Base-by-base conservation (phyloP, 768 basidiomycete species). In the Tephrocybe sp. region DNA sequence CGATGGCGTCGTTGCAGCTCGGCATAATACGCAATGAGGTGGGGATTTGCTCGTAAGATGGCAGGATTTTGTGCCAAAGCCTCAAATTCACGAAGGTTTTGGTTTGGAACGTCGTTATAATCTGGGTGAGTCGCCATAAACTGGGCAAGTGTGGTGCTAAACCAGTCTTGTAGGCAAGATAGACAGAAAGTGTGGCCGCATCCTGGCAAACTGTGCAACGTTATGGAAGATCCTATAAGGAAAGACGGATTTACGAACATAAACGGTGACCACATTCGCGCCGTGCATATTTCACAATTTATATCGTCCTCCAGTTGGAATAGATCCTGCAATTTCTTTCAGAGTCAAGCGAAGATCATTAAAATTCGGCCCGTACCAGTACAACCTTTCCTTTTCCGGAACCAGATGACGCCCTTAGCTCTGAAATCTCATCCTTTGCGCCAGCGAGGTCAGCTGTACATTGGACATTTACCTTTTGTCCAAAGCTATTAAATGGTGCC, bases 171-270 rank as follows among this genome's bases (percentile, higher is more conserved):
- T 7, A 89, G 70, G 56, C 87, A 89, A 5, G 62, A 62, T 53
- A 77, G 68, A 60, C 87, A 90, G 60, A 84, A 88, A 0, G 80
- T 78, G 63, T 90, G 87, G 2, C 87, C 87, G 47, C 87, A 90
- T 32, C 74, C 75, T 5, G 78, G 65, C 18, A 89, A 71, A 5
- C 87, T 89, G 56, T 16, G 38, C 16, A 51, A 28, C 56, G 27
- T 16, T 9, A 1, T 47, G 27, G 38, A 24, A 44, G 22, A 21
- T 30, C 18, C 15, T 8, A 45, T 27, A 18, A 21, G 49, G 11
- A 37, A 26, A 32, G 36, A 16, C 28, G 19, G 9, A 22, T 28
- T 22, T 7, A 70, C 84, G 34, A 56, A 88, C 87, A 76, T 72
- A 56, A 79, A 84, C 0, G 87, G 87, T 7, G 70, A 69, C 83